Base-by-base conservation (phyloP, 2,329 filamentous ascomycete genomes). In the Whalleya microplaca region DNA sequence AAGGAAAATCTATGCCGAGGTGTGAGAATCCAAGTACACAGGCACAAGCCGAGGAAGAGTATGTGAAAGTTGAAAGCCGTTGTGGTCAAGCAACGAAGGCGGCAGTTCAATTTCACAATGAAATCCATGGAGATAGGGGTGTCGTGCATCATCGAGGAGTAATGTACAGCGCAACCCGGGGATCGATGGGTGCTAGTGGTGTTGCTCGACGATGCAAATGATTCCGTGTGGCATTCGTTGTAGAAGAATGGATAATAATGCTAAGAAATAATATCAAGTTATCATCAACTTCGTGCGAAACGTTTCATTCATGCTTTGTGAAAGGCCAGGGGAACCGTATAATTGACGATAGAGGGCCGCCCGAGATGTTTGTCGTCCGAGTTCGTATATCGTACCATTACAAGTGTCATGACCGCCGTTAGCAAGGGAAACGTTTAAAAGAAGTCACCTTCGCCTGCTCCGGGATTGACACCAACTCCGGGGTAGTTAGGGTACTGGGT, bases 331-430 rank as follows among this genome's bases (percentile, higher is more conserved):
- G 58, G 64, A 61, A 62, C 57, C 59, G 54, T 59, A 62, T 62
- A 63, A 66, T 58, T 32, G 57, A 46, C 47, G 49, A 58, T 20
- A 53, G 49, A 49, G 32, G 48, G 48, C 56, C 51, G 50, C 37
- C 58, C 32, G 41, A 51, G 59, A 59, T 66, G 54, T 59, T 62
- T 55, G 41, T 65, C 66, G 59, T 69, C 56, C 57, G 51, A 69
- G 55, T 63, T 69, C 67, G 55, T 69, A 48, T 66, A 65, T 66
- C 65, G 61, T 71, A 69, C 65, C 68, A 61, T 69, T 68, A 71
- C 65, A 69, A 62, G 55, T 56, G 46, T 53, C 56, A 52, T 56
- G 55, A 48, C 45, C 55, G 45, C 50, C 53, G 23, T 45, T 48
- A 27, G 50, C 53, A 61, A 54, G 56, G 53, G 53, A 48, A 61